Evolutionary conservation across 306 rosid genomes (phyloP), one percentile per base, ranked within the genome.

Genomic region (Prunus persica): DNA sequence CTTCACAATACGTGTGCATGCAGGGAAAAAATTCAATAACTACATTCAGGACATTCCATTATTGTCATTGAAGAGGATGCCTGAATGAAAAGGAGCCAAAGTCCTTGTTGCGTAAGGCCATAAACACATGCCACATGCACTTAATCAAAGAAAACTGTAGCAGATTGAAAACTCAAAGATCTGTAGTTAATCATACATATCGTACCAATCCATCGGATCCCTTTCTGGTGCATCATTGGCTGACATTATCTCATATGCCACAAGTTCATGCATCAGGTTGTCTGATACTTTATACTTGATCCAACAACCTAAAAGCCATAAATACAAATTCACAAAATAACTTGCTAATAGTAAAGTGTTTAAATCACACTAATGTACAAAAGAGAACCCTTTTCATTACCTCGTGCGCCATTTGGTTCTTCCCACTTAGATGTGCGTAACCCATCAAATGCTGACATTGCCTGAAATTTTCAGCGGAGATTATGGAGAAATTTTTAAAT

Each of bases 171-270:
- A 19, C 25, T 1, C 16, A 34, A n/a, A 55, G 22, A 71, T 34
- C 5, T 32, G 64, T 2, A 12, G 34, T 19, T 19, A 72, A 20
- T 28, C 34, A 71, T 38, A 34, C n/a, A 27, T 19, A 54, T 27
- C 80, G 4, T 87, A 95, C 98, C 98, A 95, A 75, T 90, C 86
- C 96, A 86, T 95, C 30, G 98, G 98, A 89, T 95, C 98, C 87
- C 98, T 88, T 88, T 92, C 96, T 25, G 97, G 96, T 68, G 89
- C 98, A 82, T 92, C 97, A 72, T 90, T 87, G 81, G 98, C 98
- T 2, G 98, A 90, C 97, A 87, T 90, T 71, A 95, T 77, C 79
- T 95, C 97, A 72, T 95, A 95, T n/a, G 93, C 97, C 61, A 65
- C 89, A 55, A 95, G 96, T 80, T 92, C 93, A 49, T 82, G 79